Base-by-base conservation (phyloP, 805 yeast genomes). In the Schwanniomyces yamadae region DNA sequence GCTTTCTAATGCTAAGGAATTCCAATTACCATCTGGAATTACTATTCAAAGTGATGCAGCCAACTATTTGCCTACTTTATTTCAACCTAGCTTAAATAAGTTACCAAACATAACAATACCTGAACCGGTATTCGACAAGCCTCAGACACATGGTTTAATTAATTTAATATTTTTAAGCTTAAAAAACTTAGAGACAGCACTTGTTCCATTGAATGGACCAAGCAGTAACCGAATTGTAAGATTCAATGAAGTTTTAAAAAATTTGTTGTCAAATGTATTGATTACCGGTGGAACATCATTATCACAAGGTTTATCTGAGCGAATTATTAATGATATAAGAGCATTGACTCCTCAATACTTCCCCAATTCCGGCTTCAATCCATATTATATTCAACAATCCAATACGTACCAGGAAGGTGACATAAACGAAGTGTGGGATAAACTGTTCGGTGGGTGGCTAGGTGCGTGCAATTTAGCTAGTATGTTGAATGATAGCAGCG, bases 381-480 rank as follows among this genome's bases (percentile, higher is more conserved):
- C 39, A 5, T 35, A 35, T 19, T 29, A 54, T 61, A 44, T 48
- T 23, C 48, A 54, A 37, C 49, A 49, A 9, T 46, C 55, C 36
- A 52, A 54, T 18, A 55, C 54, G 36, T 48, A 52, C 33, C 52
- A 45, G 17, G 38, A 51, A 14, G 57, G 59, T 23, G 66, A 59
- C 31, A 42, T 55, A 23, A 54, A 55, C 41, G 69, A 64, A 20
- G 46, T 52, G 12, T 65, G 70, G 49, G 88, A 82, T 41, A 70
- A 81, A 42, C 76, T 70, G 43, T 75, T 69, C 44, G 77, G 82
- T 33, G 67, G 75, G 16, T 82, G 89, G 89, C 61, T 80, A 20
- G 89, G 89, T n/a, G 87, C 88, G 1, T 75, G 81, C 38, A 79
- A 80, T 43, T 68, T 82, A 46, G 79, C 84, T 10, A 71, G 75